Base-by-base conservation (phyloP, 495 filamentous ascomycete species). In the Aspergillus diversus region DNA sequence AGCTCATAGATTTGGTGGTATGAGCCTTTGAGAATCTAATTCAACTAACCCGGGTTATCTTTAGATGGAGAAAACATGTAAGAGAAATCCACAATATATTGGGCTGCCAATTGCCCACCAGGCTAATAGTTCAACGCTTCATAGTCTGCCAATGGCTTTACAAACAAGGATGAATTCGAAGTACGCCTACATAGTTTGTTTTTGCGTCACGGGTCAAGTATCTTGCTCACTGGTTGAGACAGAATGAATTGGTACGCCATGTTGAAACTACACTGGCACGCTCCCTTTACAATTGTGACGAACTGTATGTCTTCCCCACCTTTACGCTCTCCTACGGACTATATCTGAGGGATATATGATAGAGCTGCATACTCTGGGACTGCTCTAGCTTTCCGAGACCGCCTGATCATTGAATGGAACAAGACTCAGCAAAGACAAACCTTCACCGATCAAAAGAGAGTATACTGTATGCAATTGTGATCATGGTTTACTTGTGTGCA, bases 231-330 rank as follows among this genome's bases (percentile, higher is more conserved):
- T 27, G 0, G 17, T 32, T 33, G 13, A 12, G 42, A 27, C 75
- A 94, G 86, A 84, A 79, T 69, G 92, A 96, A 69, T 82, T 95
- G 49, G 92, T 99, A 55, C 89, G 89, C 50, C 95, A 99, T 81
- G 88, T 99, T 70, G 96, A 99, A 75, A 98, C 96, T 4, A 97
- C 95, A 3, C 84, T 99, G 59, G 95, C 96, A 64, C 92, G 95
- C 15, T 97, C 92, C 65, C 86, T 99, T 73, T 99, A 91, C 84
- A 99, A 99, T 78, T 98, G 96, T 80, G 95, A 99, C 81, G 96
- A 99, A 75, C 71, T 86, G 72, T 87, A 68, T 61, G 80, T 71
- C 9, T 11, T 32, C 42, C 53, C 61, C 27, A 57, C 13, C 31
- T 47, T 57, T 35, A n/a, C 3, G n/a, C 39, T 54, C 4, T 32